Conservation (phyloP, 1,284 basidiomycete genomes). For the Tilletia setariae region DNA sequence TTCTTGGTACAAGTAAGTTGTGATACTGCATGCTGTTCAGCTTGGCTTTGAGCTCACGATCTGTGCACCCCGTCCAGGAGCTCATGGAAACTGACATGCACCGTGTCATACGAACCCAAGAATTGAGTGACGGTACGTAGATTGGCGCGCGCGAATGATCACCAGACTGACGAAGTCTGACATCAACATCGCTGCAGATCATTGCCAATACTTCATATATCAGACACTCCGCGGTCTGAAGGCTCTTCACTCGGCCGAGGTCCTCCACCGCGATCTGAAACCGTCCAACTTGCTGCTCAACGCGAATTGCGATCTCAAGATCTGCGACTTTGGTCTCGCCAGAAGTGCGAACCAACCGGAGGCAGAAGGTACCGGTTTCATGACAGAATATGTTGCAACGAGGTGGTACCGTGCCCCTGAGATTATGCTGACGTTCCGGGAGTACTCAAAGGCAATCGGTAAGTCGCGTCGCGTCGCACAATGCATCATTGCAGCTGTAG, state of each 20-base stretch:
- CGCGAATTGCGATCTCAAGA: conserved; percentile 52
- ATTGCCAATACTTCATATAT: conserved; percentile 92
- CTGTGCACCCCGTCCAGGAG: conserved; percentile 32
- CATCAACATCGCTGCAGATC: conserved; percentile 57
- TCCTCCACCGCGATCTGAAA: conserved; percentile 52
- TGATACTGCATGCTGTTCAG: conserved; percentile 11
- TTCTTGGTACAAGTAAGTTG: conserved; percentile 65
- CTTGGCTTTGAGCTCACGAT: not conserved
- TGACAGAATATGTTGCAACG: conserved; percentile 55
- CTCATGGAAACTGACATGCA: conserved; percentile 55
- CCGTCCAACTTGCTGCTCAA: conserved; percentile 50
- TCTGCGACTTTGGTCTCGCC: conserved; percentile 55
- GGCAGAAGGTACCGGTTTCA: conserved; percentile 50
- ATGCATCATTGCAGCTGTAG: not conserved
- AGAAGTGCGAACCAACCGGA: conserved; percentile 50
- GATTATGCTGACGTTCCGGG: conserved; percentile 55
- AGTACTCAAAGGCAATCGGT: conserved; percentile 54
- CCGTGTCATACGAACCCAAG: conserved; percentile 52
- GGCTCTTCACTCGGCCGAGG: conserved; percentile 52
- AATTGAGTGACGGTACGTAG: not conserved
- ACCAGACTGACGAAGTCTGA: conserved; percentile 55
- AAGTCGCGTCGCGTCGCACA: not conserved
- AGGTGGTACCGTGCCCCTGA: conserved; percentile 54
- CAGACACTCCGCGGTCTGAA: conserved; percentile 60
- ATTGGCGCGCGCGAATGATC: not conserved